These are phyloP conservation scores for Phytophthora crassamura DNA, from an alignment of 352 stramenopile species.

Conservation along the genomic window DNA sequence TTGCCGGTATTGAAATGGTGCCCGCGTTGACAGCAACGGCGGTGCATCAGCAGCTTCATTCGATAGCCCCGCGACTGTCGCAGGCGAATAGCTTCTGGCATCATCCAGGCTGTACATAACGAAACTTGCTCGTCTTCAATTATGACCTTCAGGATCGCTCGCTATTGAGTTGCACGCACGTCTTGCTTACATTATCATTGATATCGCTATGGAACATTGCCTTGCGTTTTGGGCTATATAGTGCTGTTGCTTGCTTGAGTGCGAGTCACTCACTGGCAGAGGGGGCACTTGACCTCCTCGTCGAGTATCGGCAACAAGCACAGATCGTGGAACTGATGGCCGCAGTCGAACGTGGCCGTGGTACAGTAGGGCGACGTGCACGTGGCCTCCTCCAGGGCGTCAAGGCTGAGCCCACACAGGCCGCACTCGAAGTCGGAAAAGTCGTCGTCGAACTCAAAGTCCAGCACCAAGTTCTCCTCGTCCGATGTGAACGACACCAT, in stretches of 20 bases:
- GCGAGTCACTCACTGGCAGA: conserved; percentile 19
- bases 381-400: conserved; percentile 23
- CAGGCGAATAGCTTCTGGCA: no score
- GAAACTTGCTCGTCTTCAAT: no score
- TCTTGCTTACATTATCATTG: conserved; percentile 26
- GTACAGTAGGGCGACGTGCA: conserved; percentile 30
- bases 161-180: no score
- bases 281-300: conserved; percentile 35
- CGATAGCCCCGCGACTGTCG: no score
- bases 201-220: conserved; percentile 19
- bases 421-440: conserved; percentile 32
- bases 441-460: conserved; percentile 36
- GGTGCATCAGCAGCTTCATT: no score
- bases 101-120: no score
- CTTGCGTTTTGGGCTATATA: background rate
- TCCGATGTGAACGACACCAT: conserved; percentile 39
- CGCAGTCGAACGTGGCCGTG: conserved; percentile 41
- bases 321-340: conserved; percentile 45
- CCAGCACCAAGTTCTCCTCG: conserved; percentile 36
- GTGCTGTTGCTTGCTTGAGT: background rate
- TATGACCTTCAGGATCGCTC: background rate
- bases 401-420: conserved; percentile 32
- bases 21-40: no score
- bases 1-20: no score
- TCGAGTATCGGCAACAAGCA: conserved; percentile 38